phyloP scores from a whole-genome alignment of 371 early-diverging fungal genomes.

The Lichtheimia ornata region DNA sequence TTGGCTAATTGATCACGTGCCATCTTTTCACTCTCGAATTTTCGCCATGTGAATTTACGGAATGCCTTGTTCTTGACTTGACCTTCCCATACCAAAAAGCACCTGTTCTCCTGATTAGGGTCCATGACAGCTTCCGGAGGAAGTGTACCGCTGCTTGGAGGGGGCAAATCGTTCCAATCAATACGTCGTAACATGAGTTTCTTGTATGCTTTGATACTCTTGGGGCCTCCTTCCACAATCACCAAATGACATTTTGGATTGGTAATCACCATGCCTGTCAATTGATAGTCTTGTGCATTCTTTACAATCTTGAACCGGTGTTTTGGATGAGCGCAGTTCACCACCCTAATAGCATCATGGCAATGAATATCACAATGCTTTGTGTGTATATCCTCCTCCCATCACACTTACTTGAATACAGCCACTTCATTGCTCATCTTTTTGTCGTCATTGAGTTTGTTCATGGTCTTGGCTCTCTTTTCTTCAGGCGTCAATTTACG shows the following conservation, averaged over 20 bases:
- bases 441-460: conserved; percentile 77
- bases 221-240: conserved; percentile 93
- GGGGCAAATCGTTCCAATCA: conserved; percentile 78
- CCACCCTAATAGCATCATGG: conserved; percentile 54
- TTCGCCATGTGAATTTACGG: conserved; percentile 72
- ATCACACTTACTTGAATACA: conserved; percentile 75
- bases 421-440: conserved; percentile 63
- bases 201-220: conserved; percentile 88
- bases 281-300: conserved; percentile 83
- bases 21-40: conserved; percentile 74
- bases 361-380: not conserved
- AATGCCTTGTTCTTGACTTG: conserved; percentile 77
- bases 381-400: too few relatives aligned
- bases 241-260: conserved; percentile 78
- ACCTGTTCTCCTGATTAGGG: conserved; percentile 69
- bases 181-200: conserved; percentile 95
- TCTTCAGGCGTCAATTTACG: conserved; percentile 88
- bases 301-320: conserved; percentile 86
- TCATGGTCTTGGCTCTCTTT: conserved; percentile 71
- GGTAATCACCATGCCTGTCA: conserved; percentile 83
- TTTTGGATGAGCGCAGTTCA: conserved; percentile 75
- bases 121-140: conserved; percentile 38
- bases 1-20: conserved; percentile 73
- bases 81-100: conserved; percentile 93
- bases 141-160: conserved; percentile 45